phyloP scores from a whole-genome alignment of 805 yeast genomes.

The Zygoascus tannicola region DNA sequence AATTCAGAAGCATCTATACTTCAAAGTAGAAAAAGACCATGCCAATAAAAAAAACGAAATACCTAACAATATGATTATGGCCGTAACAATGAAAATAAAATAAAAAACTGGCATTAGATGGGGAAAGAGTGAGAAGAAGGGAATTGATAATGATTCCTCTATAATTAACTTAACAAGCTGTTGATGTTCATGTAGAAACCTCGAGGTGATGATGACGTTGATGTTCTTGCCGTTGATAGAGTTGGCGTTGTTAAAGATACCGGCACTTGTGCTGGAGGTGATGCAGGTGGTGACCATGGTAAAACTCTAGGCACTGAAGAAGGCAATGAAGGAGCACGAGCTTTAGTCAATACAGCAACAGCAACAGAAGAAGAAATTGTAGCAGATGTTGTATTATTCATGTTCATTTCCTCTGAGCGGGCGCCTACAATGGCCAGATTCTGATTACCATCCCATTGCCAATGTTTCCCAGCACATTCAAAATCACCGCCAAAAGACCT shows the following conservation, averaged over 20 bases:
- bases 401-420: not conserved
- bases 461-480: constrained; percentile 31
- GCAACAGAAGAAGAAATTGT: not conserved
- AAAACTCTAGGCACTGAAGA: not conserved
- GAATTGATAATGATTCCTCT: too few relatives aligned
- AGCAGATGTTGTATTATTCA: not conserved
- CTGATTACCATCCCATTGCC: constrained; percentile 33
- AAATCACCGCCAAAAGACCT: constrained; percentile 27
- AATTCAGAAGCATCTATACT: too few relatives aligned
- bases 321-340: not conserved
- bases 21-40: too few relatives aligned
- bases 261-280: constrained; percentile 2
- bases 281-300: not conserved
- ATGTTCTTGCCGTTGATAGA: not conserved
- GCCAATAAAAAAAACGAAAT: too few relatives aligned
- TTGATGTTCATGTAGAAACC: not conserved
- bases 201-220: not conserved
- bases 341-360: too few relatives aligned
- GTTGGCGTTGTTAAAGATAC: not conserved
- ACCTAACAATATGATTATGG: too few relatives aligned
- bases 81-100: too few relatives aligned
- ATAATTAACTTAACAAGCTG: not conserved
- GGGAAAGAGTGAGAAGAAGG: too few relatives aligned
- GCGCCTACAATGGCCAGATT: constrained; percentile 22
- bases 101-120: too few relatives aligned